Base-by-base conservation (phyloP, 139 green algal species). In the Eudorina sp. region DNA sequence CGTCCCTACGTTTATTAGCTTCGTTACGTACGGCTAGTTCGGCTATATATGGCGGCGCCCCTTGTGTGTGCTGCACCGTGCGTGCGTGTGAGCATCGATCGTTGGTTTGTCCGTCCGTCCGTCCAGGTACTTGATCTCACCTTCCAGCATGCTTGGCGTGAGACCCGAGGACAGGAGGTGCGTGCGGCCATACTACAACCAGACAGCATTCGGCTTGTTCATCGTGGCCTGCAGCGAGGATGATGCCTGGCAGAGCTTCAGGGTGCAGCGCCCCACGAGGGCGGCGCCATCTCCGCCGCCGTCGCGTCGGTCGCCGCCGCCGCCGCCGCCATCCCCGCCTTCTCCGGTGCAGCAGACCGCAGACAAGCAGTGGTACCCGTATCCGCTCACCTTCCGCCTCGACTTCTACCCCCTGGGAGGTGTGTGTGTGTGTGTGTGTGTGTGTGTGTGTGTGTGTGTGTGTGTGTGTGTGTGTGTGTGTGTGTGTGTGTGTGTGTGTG, bases 331-430 rank as follows among this genome's bases (percentile, higher is more conserved):
- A 25, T 25, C 66, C 1, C 13, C 13, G 13, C 51, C 51, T 58
- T 13, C 51, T 13, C 31, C 34, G 14, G 34, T 75, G 2, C 66
- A 31, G 27, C n/a, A 40, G 21, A 34, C 27, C 19, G 19, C 31
- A 7, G 66, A 75, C 3, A 48, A 48, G 14, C 66, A 31, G 9
- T 75, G 66, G 66, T 75, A 48, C 31, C 66, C 66, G 3, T 75
- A 75, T 29, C 66, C 66, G 6, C 31, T 75, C 13, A 19, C 36
- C 14, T 75, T 75, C 66, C 66, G 66, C 31, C 34, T 46, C 16
- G 66, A 75, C 31, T 75, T 75, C 36, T 75, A 75, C 25, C 66
- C 66, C 36, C 18, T 75, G 2, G 66, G 36, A 75, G 66, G 66
- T 75, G 16, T n/a, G n/a, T n/a, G n/a, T n/a, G n/a, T n/a, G n/a